These are phyloP conservation scores for Yamadazyma mexicana DNA, from an alignment of 1,139 yeast species.

Conservation along the genomic window DNA sequence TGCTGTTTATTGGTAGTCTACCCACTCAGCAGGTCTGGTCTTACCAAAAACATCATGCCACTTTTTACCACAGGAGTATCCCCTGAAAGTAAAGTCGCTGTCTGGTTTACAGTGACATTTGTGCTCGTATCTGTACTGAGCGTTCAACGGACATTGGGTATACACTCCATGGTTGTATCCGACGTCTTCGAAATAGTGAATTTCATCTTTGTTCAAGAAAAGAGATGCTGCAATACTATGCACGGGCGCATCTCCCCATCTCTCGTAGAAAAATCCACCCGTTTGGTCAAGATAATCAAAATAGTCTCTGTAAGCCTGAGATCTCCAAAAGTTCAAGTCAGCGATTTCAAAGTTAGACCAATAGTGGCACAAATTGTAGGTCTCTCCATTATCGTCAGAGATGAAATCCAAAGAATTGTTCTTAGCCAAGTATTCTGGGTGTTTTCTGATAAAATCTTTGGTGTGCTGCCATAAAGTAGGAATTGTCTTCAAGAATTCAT, in stretches of 20 bases:
- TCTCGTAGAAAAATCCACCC: constrained; percentile 90
- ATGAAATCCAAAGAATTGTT: constrained; percentile 52
- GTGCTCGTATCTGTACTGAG: constrained; percentile 40
- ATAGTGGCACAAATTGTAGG: constrained; percentile 82
- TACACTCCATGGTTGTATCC: constrained; percentile 78
- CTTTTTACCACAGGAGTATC: constrained; percentile 54
- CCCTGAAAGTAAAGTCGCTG: constrained; percentile 53
- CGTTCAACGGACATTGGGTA: constrained; percentile 56
- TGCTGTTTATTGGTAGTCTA: constrained; percentile 19
- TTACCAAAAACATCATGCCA: constrained; percentile 46
- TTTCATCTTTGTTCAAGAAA: constrained; percentile 60
- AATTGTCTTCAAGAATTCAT: constrained; percentile 59
- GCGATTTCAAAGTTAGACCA: constrained; percentile 95
- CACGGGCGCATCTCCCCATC: constrained; percentile 97
- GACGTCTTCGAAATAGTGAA: constrained; percentile 79
- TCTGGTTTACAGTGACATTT: constrained; percentile 53
- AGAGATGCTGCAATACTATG: constrained; percentile 83
- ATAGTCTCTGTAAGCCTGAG: constrained; percentile 62
- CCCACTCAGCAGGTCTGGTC: constrained; percentile 47
- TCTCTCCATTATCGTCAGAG: constrained; percentile 59
- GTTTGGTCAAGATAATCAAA: constrained; percentile 70
- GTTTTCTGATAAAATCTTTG: constrained; percentile 43
- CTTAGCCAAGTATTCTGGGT: constrained; percentile 47
- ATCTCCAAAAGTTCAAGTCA: constrained; percentile 73
- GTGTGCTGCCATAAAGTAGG: constrained; percentile 61